Evolutionary conservation across 345 rosid genomes (phyloP), one percentile per base, ranked within the genome.

Genomic region (Erodium maritimum): DNA sequence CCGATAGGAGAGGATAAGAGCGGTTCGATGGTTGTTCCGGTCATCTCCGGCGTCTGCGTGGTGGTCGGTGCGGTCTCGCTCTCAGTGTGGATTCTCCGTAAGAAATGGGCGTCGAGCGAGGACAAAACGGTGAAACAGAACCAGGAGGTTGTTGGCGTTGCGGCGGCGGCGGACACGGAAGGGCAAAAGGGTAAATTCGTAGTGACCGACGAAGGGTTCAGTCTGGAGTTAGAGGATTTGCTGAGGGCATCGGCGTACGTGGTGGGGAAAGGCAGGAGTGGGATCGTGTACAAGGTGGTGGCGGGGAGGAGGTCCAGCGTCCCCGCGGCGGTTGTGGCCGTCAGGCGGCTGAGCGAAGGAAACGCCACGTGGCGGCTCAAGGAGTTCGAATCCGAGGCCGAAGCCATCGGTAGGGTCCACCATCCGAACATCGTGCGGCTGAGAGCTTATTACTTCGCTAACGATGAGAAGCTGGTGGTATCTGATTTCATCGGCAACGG

Each of bases 181-280:
- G 90, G 72, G 65, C 82, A 85, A 46, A 74, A 69, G 13, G 90
- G 91, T 73, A 87, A 82, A 72, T 83, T 83, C 59, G 67, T 74
- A 13, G 85, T 81, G 59, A 52, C 87, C 0, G 99, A 93, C 25
- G 96, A 87, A 55, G 94, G 91, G 52, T 89, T 93, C 57, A 70
- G 70, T 74, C 57, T 93, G 60, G 96, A 89, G 46, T 69, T 93
- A 2, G 96, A 93, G 74, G 96, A 87, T 67, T 58, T 93, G 76
- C 60, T 93, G 66, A 87, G 99, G 78, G 96, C 96, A 2, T 89
- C 99, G 0, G 99, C 99, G 7, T 87, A 78, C 65, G 99, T 93
- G 45, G 85, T 85, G 20, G 99, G 96, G 23, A 93, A 93, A 63
- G 77, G 94, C 54, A 76, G 86, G 74, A 79, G 85, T 56, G 99